Evolutionary conservation across 352 stramenopile genomes (phyloP).

Genomic region (Pythium insidiosum): DNA sequence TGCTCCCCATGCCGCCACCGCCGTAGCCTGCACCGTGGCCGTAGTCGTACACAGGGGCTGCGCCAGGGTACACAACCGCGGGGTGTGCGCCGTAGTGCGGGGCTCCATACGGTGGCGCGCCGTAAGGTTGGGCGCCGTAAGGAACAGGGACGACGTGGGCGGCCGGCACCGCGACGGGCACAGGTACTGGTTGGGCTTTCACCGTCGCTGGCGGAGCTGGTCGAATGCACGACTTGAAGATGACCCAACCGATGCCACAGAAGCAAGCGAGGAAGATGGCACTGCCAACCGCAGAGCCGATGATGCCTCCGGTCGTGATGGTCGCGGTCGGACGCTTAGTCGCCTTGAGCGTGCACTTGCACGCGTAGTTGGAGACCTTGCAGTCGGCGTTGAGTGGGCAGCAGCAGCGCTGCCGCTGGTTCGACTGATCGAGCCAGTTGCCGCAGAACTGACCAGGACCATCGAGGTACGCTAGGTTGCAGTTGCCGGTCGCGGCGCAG

Average conservation of each 20-base stretch:
- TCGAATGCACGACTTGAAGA: not conserved
- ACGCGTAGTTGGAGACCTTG: conserved; percentile 13
- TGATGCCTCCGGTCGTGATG: not conserved
- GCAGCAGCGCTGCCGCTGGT: conserved; percentile 19
- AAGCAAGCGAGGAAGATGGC: not conserved
- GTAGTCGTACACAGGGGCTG: conserved; percentile 2
- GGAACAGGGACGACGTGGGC: too few relatives aligned
- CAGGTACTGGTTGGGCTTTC: too few relatives aligned
- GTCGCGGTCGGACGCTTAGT: conserved; percentile 1
- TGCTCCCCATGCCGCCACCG: too few relatives aligned
- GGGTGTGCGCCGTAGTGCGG: too few relatives aligned
- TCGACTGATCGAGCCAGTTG: conserved; percentile 18
- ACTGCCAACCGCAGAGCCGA: not conserved
- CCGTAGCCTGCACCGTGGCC: not conserved
- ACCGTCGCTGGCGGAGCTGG: not conserved
- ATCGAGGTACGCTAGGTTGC: conserved; percentile 21
- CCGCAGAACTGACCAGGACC: conserved; percentile 22
- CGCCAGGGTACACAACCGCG: not conserved
- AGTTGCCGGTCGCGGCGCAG: conserved; percentile 12
- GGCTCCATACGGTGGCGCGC: too few relatives aligned
- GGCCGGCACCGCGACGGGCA: too few relatives aligned
- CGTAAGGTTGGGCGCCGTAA: too few relatives aligned
- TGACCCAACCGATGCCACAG: too few relatives aligned
- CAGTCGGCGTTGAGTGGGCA: conserved; percentile 18
- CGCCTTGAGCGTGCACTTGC: conserved; percentile 6